Conservation (phyloP, 2,329 filamentous ascomycete species). For the Hypoxylon sp. region DNA sequence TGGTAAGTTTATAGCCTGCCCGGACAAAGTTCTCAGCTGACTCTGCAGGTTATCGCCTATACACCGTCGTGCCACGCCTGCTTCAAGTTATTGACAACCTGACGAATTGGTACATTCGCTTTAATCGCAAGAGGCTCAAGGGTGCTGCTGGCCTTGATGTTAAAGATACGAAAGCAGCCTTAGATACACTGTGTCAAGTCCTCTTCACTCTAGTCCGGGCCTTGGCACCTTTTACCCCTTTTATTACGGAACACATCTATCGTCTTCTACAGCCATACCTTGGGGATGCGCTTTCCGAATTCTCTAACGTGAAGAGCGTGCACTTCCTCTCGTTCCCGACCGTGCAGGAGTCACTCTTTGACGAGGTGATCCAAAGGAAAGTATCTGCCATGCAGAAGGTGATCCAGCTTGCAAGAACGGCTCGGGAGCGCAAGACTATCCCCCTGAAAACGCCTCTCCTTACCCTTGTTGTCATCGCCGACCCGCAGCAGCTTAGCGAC, state of each 20-base stretch:
- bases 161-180: constrained; percentile 88
- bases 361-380: constrained; percentile 86
- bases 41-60: constrained; percentile 76
- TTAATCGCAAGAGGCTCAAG: constrained; percentile 77
- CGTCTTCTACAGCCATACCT: constrained; percentile 85
- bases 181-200: constrained; percentile 79
- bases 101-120: constrained; percentile 73
- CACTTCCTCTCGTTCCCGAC: constrained; percentile 94
- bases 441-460: constrained; percentile 93
- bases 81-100: constrained; percentile 90
- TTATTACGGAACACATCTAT: constrained; percentile 96
- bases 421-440: constrained; percentile 86
- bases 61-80: constrained; percentile 91
- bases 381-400: constrained; percentile 95
- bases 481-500: constrained; percentile 87
- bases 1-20: constrained; percentile 63
- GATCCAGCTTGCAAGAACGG: constrained; percentile 90
- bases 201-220: constrained; percentile 89
- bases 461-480: constrained; percentile 87
- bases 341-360: constrained; percentile 89
- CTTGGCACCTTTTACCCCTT: constrained; percentile 94
- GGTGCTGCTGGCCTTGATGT: constrained; percentile 80
- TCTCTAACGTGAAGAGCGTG: constrained; percentile 81
- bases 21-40: constrained; percentile 33
- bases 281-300: constrained; percentile 74